phyloP scores from a whole-genome alignment of 2,329 filamentous ascomycete species.

The Talaromyces atroroseus region DNA sequence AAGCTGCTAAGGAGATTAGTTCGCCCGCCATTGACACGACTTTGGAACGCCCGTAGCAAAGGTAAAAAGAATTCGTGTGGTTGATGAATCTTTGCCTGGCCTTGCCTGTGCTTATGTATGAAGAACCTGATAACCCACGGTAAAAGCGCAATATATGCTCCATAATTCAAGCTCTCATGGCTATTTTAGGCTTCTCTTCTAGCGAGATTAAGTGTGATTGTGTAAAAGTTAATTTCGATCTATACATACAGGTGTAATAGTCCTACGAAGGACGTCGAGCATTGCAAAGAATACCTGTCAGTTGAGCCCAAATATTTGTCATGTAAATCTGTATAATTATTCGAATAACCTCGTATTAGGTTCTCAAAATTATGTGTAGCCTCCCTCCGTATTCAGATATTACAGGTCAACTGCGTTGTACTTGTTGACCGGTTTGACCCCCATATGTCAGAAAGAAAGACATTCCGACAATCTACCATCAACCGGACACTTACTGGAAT shows the following conservation, averaged over 20 bases:
- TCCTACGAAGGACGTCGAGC: too few relatives aligned
- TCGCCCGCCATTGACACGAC: background rate
- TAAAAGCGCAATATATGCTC: background rate
- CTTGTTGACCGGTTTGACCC: background rate
- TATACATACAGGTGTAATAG: too few relatives aligned
- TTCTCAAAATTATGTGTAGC: too few relatives aligned
- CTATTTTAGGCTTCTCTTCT: background rate
- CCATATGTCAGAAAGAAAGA: background rate
- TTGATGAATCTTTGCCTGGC: background rate
- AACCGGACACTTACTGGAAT: constrained; percentile 37
- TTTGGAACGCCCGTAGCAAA: background rate
- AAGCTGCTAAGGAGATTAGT: background rate
- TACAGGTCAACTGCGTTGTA: background rate
- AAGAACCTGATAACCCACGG: background rate
- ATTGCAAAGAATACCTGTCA: too few relatives aligned
- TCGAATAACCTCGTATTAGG: too few relatives aligned
- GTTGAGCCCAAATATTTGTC: too few relatives aligned
- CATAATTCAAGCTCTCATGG: background rate
- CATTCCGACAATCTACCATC: background rate
- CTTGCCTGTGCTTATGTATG: background rate
- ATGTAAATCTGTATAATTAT: too few relatives aligned
- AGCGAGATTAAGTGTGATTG: too few relatives aligned
- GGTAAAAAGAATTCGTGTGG: background rate
- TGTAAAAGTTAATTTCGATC: too few relatives aligned
- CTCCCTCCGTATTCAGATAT: background rate